Evolutionary conservation across 1,139 yeast species (phyloP), one percentile per base, ranked within the genome.

Genomic region (Pichia sp.): DNA sequence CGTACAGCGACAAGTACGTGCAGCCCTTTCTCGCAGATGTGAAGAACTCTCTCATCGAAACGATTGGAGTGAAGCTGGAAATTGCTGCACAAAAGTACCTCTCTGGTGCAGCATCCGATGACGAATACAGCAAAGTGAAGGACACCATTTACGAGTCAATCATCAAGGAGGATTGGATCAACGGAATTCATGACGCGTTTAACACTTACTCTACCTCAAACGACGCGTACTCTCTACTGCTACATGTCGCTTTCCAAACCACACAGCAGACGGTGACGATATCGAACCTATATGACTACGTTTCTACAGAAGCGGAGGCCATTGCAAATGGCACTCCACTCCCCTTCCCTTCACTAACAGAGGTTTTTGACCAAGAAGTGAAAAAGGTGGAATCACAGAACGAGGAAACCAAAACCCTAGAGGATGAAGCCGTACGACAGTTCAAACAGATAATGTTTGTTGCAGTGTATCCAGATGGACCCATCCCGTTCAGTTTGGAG

Each of bases 401-500:
- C 19, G 15, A 40, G 40, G 31, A 43, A 2, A 34, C 30, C 8
- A 49, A 59, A 5, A 19, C 48, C 23, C 53, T 23, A 30, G 46
- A 47, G 36, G 38, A 30, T 26, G 29, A 40, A 19, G 31, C 32
- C 13, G 42, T 41, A 43, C 30, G 38, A 26, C 44, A 4, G 49
- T 23, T 60, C 16, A 59, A 61, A 30, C 62, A 60, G 41, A 57
- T 62, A 34, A 53, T 67, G 8, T 66, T 64, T 54, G 65, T 66
- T 1, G 53, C 64, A 2, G 53, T 65, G 1, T 59, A 60, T 34
- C 69, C 70, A 0, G 64, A 65, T 10, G 70, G 67, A 4, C 75
- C 74, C 5, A 45, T 73, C 7, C 75, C 76, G 1, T 60, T 58
- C n/a, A 43, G 34, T 13, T 43, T 52, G 4, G 57, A 51, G 16